Base-by-base conservation (phyloP, 306 rosid genomes). In the Trichosanthes cucumerina region DNA sequence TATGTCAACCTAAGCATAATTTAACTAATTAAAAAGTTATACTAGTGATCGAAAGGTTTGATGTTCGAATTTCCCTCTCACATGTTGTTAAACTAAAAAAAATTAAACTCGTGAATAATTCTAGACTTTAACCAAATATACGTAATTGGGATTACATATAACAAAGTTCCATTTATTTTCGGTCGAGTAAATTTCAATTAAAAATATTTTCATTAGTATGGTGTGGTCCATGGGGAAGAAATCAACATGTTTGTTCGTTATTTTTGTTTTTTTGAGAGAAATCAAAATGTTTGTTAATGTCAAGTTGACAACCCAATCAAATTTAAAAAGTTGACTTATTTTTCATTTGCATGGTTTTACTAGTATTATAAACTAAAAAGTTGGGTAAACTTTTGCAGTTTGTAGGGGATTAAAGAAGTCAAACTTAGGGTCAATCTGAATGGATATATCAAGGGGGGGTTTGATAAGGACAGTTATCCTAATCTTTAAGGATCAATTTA, bases 381-480 rank as follows among this genome's bases (percentile, higher is more conserved):
- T n/a, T n/a, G 19, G 34, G 34, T 68, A 68, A 68, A 21, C 53
- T 68, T 68, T n/a, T 4, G 50, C 65, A 24, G 24, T 23, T 23
- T 58, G 7, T 58, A 24, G 36, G 65, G 65, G 36, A 3, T 50
- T 50, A 28, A 54, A 19, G 47, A 65, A 4, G 72, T 19, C 47
- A 65, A 36, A 16, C 72, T 18, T 19, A 64, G 26, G 60, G 72
- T 16, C 14, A 64, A 64, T 64, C 23, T 64, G 71, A 6, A 41
- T 28, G 21, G 13, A 28, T 15, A 62, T 9, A 43, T 43, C 7
- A 31, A 63, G 15, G 70, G 72, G 15, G 70, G 72, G 7, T 36
- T 34, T 65, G 72, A 65, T 65, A 36, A 66, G 73, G 49, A 66
- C 73, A 66, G 73, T 66, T 66, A 49, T 66, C 73, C 73, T 66